Evolutionary conservation across 805 yeast genomes (phyloP).

Genomic region (Candida coquimbonensis): DNA sequence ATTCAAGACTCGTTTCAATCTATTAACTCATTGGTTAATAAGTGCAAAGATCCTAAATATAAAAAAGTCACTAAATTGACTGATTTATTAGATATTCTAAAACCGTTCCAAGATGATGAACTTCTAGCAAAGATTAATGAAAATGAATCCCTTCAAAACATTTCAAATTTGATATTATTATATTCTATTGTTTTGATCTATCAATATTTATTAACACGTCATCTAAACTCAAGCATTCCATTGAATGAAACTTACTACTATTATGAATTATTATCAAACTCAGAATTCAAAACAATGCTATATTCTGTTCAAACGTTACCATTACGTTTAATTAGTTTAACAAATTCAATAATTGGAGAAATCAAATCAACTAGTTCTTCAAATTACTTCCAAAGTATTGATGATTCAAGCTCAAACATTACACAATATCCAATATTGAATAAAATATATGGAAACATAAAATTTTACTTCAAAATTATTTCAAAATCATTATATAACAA

Average conservation of each 20-base stretch:
- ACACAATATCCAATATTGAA: slow-evolving; percentile 6
- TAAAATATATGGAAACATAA: slow-evolving; percentile 9
- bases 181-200: slow-evolving; percentile 28
- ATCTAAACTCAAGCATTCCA: slow-evolving; percentile 36
- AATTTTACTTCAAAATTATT: slow-evolving; percentile 9
- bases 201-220: slow-evolving; percentile 26
- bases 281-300: slow-evolving; percentile 25
- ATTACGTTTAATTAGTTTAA: slow-evolving; percentile 12
- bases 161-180: slow-evolving; percentile 25
- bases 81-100: neutral
- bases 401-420: slow-evolving; percentile 6
- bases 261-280: slow-evolving; percentile 34
- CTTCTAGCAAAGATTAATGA: neutral
- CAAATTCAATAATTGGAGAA: slow-evolving; percentile 10
- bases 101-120: slow-evolving; percentile 5
- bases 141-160: neutral
- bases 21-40: neutral
- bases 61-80: neutral
- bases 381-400: slow-evolving; percentile 8
- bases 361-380: neutral
- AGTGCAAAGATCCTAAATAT: neutral
- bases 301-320: slow-evolving; percentile 38
- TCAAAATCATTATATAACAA: slow-evolving; percentile 12
- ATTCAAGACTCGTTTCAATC: slow-evolving; percentile 1
- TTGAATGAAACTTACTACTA: slow-evolving; percentile 38